Evolutionary conservation across 2,329 filamentous ascomycete genomes (phyloP).

Genomic region (Sclerotinia sclerotiorum): DNA sequence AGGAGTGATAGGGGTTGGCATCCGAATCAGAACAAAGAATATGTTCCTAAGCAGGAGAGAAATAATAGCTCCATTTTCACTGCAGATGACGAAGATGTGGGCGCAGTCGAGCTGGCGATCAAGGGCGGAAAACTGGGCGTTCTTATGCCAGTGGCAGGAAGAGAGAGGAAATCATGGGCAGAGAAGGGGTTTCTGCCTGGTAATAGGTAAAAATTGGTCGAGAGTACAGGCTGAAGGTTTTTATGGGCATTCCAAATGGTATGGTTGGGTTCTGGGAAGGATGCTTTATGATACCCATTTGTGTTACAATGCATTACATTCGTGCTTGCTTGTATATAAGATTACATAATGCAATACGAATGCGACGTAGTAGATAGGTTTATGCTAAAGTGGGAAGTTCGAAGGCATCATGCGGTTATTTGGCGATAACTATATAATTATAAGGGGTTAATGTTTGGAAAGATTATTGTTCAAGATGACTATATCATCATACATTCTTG

Average conservation of each 20-base stretch:
- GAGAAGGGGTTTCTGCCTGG: neutral
- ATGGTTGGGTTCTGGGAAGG: neutral
- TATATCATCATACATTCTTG: too few relatives aligned
- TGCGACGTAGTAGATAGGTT: neutral
- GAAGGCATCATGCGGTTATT: neutral
- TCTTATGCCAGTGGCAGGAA: neutral
- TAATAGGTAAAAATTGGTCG: neutral
- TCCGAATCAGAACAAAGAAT: conserved; percentile 30
- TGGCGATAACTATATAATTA: neutral
- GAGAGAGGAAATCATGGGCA: neutral
- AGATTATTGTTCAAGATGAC: neutral
- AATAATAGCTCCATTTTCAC: conserved; percentile 3
- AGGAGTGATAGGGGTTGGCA: conserved; percentile 31
- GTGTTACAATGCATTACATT: neutral
- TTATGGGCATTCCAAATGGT: neutral
- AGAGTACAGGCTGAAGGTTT: neutral
- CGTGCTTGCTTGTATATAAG: neutral
- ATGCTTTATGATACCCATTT: conserved; percentile 7
- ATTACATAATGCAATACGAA: neutral
- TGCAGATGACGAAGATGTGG: neutral
- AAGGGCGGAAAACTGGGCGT: neutral
- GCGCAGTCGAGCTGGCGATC: neutral
- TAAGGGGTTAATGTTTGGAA: neutral
- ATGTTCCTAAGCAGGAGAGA: neutral
- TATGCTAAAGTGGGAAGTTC: neutral